phyloP scores from a whole-genome alignment of 768 basidiomycete species.

The Mycena leptocephala region DNA sequence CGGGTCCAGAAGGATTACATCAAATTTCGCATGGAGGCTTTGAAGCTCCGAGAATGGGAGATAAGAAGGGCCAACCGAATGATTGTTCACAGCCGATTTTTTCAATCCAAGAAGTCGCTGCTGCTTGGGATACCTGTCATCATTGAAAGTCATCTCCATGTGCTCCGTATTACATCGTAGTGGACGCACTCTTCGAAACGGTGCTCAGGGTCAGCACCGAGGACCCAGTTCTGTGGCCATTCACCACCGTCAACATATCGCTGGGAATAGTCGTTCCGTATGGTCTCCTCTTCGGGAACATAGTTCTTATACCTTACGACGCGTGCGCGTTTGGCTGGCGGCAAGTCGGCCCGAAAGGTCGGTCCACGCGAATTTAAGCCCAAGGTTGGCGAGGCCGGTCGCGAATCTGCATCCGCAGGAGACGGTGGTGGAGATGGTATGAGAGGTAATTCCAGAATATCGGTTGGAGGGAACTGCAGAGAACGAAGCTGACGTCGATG shows the following conservation, averaged over 20 bases:
- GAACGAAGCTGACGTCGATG: constrained; percentile 71
- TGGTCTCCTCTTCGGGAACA: constrained; percentile 94
- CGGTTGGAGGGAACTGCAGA: constrained; percentile 70
- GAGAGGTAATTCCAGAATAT: constrained; percentile 70
- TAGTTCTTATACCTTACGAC: constrained; percentile 84
- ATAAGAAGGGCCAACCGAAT: constrained; percentile 83
- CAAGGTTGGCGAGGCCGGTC: constrained; percentile 63
- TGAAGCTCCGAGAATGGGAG: constrained; percentile 74
- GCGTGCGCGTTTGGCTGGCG: constrained; percentile 84
- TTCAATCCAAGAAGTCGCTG: constrained; percentile 89
- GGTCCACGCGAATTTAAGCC: constrained; percentile 52
- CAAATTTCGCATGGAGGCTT: constrained; percentile 82
- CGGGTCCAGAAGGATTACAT: constrained; percentile 93
- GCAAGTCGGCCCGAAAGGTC: constrained; percentile 55
- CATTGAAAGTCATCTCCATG: constrained; percentile 5
- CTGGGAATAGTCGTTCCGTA: constrained; percentile 95
- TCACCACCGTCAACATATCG: constrained; percentile 93
- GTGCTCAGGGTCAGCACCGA: constrained; percentile 90
- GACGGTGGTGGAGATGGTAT: constrained; percentile 73
- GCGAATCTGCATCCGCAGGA: constrained; percentile 58
- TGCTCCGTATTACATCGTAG: constrained; percentile 1
- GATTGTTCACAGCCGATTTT: constrained; percentile 79
- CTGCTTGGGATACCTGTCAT: constrained; percentile 93
- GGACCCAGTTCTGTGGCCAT: constrained; percentile 95
- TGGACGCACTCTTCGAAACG: constrained; percentile 92